Base-by-base conservation (phyloP, 768 basidiomycete species). In the Leucosporidium scottii region DNA sequence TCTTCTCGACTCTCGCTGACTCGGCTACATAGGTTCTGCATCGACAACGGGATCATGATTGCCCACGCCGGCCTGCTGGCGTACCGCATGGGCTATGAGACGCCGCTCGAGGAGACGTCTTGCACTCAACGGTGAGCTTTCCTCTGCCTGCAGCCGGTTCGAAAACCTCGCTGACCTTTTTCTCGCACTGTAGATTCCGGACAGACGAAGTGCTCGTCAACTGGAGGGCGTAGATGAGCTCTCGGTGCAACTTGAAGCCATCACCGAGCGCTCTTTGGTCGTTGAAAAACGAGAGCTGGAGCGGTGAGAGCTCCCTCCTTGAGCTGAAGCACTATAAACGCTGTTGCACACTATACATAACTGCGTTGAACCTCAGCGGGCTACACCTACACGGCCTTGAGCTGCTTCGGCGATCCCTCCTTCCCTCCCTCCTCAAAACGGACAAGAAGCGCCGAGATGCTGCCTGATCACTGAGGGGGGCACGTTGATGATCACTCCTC, bases 11-110 rank as follows among this genome's bases (percentile, higher is more conserved):
- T 23, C 10, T 62, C 49, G 48, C 10, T 12, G 15, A 34, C 44
- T 59, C 50, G 25, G 13, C 8, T 49, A 27, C n/a, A n/a, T 74
- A 94, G 93, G 62, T 98, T 94, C 79, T 98, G 96, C 79, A 98
- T 99, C 68, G 96, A 99, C 78, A 99, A 99, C 73, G 96, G 96
- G 1, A 94, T 98, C 73, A 99, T 99, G 96, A 98, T 99, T 63
- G 94, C 96, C 3, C 96, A 99, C 76, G 96, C 96, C 9, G 96
- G 96, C 8, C 83, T 99, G 34, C 82, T 99, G 48, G 86, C 87
- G 69, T 92, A 85, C 77, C 84, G 96, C 3, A 97, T 93, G 92
- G 96, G 94, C 30, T 83, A 86, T 68, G 79, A 80, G 57, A 97
- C 93, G 0, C 83, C 87, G 3, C 76, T 98, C 34, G 77, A 83